phyloP scores from a whole-genome alignment of 139 green algal species.

The Chlorella sorokiniana region DNA sequence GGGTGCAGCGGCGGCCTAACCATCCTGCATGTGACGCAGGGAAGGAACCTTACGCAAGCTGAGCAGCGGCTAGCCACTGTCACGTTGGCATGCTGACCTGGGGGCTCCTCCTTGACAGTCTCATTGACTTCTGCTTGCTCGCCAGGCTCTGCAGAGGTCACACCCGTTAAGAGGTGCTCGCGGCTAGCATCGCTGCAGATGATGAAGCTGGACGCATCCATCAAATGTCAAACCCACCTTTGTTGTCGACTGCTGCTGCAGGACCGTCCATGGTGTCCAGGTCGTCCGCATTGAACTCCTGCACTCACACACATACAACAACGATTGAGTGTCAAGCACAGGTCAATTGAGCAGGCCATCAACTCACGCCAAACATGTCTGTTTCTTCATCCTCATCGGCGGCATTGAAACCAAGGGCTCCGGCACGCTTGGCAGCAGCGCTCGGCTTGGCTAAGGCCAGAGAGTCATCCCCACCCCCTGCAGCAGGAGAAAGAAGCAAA shows the following conservation, averaged over 20 bases:
- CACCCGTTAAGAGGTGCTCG: no score
- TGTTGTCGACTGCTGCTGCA: not conserved
- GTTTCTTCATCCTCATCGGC: conserved; percentile 25
- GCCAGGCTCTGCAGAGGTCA: no score
- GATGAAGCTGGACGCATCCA: not conserved
- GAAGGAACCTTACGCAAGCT: no score
- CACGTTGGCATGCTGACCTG: no score
- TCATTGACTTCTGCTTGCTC: no score
- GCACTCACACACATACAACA: not conserved
- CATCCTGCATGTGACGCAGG: not conserved
- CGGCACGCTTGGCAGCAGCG: not conserved
- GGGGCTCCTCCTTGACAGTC: no score
- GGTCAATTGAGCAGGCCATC: not conserved
- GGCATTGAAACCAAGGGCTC: not conserved
- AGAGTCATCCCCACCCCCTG: no score
- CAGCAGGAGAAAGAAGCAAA: no score
- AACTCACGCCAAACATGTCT: conserved; percentile 25
- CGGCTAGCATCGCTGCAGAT: no score
- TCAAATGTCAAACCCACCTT: not conserved
- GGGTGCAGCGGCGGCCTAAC: conserved; percentile 8
- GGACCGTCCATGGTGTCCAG: not conserved
- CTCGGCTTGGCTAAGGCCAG: not conserved
- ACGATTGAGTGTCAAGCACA: not conserved
- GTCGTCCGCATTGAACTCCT: conserved; percentile 10
- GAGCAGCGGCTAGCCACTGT: no score